These are phyloP conservation scores for Sugiyamaella americana DNA, from an alignment of 805 yeast genomes.

Conservation along the genomic window DNA sequence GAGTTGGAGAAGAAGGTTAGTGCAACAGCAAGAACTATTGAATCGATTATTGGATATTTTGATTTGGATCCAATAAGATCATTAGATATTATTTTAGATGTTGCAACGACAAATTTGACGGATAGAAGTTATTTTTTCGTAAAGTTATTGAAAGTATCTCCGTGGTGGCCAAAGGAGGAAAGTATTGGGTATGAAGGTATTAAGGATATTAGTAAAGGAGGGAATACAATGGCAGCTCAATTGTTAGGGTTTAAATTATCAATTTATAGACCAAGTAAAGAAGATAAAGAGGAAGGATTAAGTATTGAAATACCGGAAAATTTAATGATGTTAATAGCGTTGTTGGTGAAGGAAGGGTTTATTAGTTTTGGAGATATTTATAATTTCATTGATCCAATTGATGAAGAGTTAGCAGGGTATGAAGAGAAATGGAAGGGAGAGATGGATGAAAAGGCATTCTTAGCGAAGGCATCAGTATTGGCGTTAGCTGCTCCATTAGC, in stretches of 20 bases:
- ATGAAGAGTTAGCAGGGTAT: constrained; percentile 40
- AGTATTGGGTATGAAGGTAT: constrained; percentile 24
- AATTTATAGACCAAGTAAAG: constrained; percentile 22
- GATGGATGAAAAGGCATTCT: constrained; percentile 49
- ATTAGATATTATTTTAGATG: constrained; percentile 54
- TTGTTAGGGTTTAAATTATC: constrained; percentile 44
- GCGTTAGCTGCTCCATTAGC: constrained; percentile 83
- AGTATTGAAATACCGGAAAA: constrained; percentile 34
- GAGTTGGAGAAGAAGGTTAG: constrained; percentile 6
- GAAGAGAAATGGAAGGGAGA: constrained; percentile 42
- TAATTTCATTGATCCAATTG: constrained; percentile 49
- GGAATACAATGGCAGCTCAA: constrained; percentile 50
- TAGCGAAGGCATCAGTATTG: constrained; percentile 67
- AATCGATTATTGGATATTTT: constrained; percentile 64
- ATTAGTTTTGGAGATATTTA: constrained; percentile 58
- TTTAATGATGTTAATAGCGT: constrained; percentile 42
- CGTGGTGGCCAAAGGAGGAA: constrained; percentile 61
- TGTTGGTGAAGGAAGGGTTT: constrained; percentile 60
- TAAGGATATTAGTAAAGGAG: constrained; percentile 41
- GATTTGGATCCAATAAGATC: constrained; percentile 66
- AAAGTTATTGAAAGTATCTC: constrained; percentile 44
- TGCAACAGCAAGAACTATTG: constrained; percentile 44
- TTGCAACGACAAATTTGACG: constrained; percentile 43
- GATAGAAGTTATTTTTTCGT: constrained; percentile 43
- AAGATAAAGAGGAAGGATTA: constrained; percentile 20